Base-by-base conservation (phyloP, 495 filamentous ascomycete genomes). In the Tuber brumale region DNA sequence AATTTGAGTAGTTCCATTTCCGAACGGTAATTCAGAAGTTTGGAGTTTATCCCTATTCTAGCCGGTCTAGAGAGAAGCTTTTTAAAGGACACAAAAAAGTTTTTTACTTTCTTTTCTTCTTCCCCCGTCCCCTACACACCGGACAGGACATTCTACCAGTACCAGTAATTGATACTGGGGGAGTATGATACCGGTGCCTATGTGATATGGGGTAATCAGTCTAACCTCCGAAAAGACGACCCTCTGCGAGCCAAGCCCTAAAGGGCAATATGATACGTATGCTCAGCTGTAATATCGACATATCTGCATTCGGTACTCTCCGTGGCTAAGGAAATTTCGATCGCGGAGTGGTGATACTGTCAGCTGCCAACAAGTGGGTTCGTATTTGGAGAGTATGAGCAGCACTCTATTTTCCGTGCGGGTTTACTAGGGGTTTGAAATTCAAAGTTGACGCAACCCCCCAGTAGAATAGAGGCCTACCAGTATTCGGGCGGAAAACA, bases 1-100 rank as follows among this genome's bases (percentile, higher is more conserved):
- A 66, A 66, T 31, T 66, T 66, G 57, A 66, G 57, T 31, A 66
- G 57, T 18, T 66, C 57, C 57, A 66, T 66, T 66, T 66, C n/a
- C 12, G 57, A 31, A 31, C 12, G 27, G n/a, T 66, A 66, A 66
- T 31, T 66, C 57, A 31, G 57, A 66, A 66, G 1, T 57, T 27
- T 57, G 48, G 48, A 12, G 23, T 57, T 57, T 27, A 57, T 21
- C 48, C 48, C 48, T 66, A 31, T 66, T 18, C 57, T 31, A 2
- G 12, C 27, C 57, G 3, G 57, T 18, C 10, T 31, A 31, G 3
- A 18, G 57, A 18, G 57, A 18, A 23, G 57, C 57, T 66, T 31
- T 66, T 31, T 31, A 66, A 66, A 66, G n/a, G 57, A 18, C 5
- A 66, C 9, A 31, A 18, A 31, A 66, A 66, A 66, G 9, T 2